A percentile compares a stretch with the other conserved stretches of the same genome.
These are phyloP conservation scores for Mycosphaerelloides madeirae DNA, from an alignment of 2,329 filamentous ascomycete species.

Conservation along the genomic window DNA sequence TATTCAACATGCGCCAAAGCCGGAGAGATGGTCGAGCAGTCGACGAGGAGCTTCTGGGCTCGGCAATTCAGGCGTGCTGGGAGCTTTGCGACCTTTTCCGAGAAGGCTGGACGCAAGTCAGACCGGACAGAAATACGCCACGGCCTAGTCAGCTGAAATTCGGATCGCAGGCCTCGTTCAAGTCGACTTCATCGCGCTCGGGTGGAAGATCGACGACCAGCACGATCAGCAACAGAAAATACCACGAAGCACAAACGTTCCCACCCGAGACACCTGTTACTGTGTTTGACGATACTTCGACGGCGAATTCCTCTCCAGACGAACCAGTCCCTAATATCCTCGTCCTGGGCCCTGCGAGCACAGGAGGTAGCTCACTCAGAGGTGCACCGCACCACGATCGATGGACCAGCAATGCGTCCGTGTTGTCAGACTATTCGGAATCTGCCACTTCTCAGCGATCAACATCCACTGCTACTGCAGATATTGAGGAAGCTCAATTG, in stretches of 20 bases:
- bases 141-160: conserved; percentile 75
- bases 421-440: conserved; percentile 74
- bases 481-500: conserved; percentile 70
- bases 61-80: conserved; percentile 90
- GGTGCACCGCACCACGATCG: conserved; percentile 56
- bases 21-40: conserved; percentile 65
- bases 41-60: conserved; percentile 80
- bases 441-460: conserved; percentile 56
- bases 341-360: conserved; percentile 66
- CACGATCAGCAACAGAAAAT: conserved; percentile 41
- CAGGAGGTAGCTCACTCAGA: conserved; percentile 24
- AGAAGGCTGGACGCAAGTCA: conserved; percentile 83
- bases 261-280: conserved; percentile 89
- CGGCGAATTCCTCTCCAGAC: conserved; percentile 69
- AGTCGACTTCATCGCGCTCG: conserved; percentile 20
- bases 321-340: conserved; percentile 76
- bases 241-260: conserved; percentile 39
- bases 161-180: conserved; percentile 36
- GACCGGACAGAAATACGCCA: conserved; percentile 80
- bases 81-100: conserved; percentile 90
- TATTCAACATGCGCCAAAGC: conserved; percentile 84
- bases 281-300: conserved; percentile 81
- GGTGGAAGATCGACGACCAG: conserved; percentile 41
- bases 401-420: conserved; percentile 75
- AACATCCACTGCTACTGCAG: conserved; percentile 65